These are phyloP conservation scores for Diplodia scrobiculata DNA, from an alignment of 2,329 filamentous ascomycete species.

Conservation along the genomic window DNA sequence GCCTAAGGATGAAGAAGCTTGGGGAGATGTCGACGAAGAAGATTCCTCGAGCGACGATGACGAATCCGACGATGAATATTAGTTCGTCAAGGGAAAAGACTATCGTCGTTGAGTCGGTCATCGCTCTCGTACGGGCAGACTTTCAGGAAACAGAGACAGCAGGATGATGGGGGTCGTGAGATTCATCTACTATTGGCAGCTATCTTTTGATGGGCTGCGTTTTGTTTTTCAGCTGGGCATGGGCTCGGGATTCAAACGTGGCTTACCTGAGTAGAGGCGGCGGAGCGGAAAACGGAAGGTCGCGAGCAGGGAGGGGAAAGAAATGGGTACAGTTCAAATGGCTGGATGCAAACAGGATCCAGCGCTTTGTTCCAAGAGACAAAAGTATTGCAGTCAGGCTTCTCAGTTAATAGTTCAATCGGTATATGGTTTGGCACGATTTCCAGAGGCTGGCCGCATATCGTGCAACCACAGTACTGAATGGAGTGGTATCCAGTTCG, in stretches of 20 bases:
- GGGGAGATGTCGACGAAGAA: conserved; percentile 42
- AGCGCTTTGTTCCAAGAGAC: neutral
- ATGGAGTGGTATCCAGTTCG: neutral
- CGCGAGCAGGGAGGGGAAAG: neutral
- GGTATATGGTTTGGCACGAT: neutral
- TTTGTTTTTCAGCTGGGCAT: too few relatives aligned
- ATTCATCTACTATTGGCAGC: too few relatives aligned
- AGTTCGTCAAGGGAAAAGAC: conserved; percentile 5
- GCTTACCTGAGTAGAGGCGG: too few relatives aligned
- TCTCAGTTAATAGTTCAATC: neutral
- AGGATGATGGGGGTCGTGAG: too few relatives aligned
- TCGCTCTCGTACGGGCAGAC: too few relatives aligned
- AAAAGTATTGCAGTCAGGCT: neutral
- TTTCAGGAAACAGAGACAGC: too few relatives aligned
- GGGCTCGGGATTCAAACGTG: too few relatives aligned
- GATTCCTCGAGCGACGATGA: conserved; percentile 43
- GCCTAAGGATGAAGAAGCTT: neutral
- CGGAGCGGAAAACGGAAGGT: neutral
- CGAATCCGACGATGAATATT: conserved; percentile 42
- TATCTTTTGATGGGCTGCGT: too few relatives aligned
- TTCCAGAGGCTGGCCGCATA: neutral
- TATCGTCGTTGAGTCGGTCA: neutral
- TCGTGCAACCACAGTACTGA: neutral
- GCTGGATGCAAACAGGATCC: neutral
- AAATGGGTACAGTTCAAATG: neutral